phyloP scores from a whole-genome alignment of 2,329 filamentous ascomycete species.

The Ascochyta fabae region DNA sequence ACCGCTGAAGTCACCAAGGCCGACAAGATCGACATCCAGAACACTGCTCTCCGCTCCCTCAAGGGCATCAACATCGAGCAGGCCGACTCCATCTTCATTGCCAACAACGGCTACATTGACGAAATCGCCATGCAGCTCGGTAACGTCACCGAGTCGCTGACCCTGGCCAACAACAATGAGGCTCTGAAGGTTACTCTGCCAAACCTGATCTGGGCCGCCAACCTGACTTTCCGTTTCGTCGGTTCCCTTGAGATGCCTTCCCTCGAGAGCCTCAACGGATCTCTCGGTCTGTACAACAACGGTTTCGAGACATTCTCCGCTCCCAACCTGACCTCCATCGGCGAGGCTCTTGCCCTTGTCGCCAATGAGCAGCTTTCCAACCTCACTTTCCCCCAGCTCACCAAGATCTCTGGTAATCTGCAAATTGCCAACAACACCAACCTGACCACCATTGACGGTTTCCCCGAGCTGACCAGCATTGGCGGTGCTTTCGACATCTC shows the following conservation, averaged over 20 bases:
- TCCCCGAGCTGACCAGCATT: slow-evolving; percentile 72
- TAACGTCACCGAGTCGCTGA: slow-evolving; percentile 74
- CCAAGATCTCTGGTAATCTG: slow-evolving; percentile 76
- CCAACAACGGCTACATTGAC: slow-evolving; percentile 83
- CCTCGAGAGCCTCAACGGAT: slow-evolving; percentile 75
- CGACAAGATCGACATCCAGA: slow-evolving; percentile 74
- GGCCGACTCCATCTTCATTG: slow-evolving; percentile 76
- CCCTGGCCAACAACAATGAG: slow-evolving; percentile 80
- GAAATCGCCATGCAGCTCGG: slow-evolving; percentile 77
- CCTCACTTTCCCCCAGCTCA: slow-evolving; percentile 75
- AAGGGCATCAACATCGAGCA: slow-evolving; percentile 79
- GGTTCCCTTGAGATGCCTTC: slow-evolving; percentile 75
- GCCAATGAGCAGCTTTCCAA: slow-evolving; percentile 68
- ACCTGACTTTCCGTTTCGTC: slow-evolving; percentile 84
- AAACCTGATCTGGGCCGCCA: slow-evolving; percentile 77
- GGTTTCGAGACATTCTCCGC: slow-evolving; percentile 66
- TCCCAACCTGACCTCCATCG: slow-evolving; percentile 74
- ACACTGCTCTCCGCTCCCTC: slow-evolving; percentile 82
- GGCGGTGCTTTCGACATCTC: slow-evolving; percentile 82
- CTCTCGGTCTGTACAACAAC: slow-evolving; percentile 85
- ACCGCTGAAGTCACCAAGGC: slow-evolving; percentile 71
- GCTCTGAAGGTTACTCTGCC: slow-evolving; percentile 75
- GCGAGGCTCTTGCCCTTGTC: slow-evolving; percentile 63
- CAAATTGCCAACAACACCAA: slow-evolving; percentile 89
- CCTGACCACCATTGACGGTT: slow-evolving; percentile 68